These are phyloP conservation scores for Podila epigama DNA, from an alignment of 192 early-diverging fungal species.

Conservation along the genomic window DNA sequence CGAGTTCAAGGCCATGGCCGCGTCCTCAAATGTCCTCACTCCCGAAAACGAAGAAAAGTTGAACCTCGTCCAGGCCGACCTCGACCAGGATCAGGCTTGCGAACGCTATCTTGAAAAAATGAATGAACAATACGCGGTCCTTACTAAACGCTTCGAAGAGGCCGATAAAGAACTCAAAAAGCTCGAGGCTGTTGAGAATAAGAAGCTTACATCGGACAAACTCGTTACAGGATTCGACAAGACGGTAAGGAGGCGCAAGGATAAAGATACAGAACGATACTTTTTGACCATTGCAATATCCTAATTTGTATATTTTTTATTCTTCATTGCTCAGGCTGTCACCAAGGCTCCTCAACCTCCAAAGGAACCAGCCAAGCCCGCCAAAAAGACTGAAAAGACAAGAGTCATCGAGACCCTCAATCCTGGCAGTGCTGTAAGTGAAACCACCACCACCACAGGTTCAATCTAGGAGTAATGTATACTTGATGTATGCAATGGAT, in stretches of 20 bases:
- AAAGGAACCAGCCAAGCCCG: slow-evolving; percentile 33
- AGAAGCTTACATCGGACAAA: slow-evolving; percentile 75
- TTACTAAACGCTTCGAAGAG: slow-evolving; percentile 40
- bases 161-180: slow-evolving; percentile 61
- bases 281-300: neutral
- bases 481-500: neutral
- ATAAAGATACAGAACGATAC: neutral
- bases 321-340: slow-evolving; percentile 47
- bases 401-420: slow-evolving; percentile 76
- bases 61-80: slow-evolving; percentile 9
- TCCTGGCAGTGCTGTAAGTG: slow-evolving; percentile 49
- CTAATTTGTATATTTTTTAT: neutral
- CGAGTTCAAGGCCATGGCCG: slow-evolving; percentile 13
- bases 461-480: neutral
- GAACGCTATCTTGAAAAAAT: slow-evolving; percentile 47
- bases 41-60: neutral
- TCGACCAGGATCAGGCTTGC: slow-evolving; percentile 38
- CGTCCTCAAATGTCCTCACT: slow-evolving; percentile 7
- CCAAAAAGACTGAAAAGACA: slow-evolving; percentile 60
- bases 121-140: slow-evolving; percentile 49
- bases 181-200: slow-evolving; percentile 65
- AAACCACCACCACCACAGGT: neutral
- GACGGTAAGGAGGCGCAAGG: slow-evolving; percentile 55
- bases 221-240: slow-evolving; percentile 71
- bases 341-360: slow-evolving; percentile 48